Percentiles rank a stretch among this genome's conserved stretches.
Conservation (phyloP, 345 rosid genomes). For the Sisymbrium altissimum region DNA sequence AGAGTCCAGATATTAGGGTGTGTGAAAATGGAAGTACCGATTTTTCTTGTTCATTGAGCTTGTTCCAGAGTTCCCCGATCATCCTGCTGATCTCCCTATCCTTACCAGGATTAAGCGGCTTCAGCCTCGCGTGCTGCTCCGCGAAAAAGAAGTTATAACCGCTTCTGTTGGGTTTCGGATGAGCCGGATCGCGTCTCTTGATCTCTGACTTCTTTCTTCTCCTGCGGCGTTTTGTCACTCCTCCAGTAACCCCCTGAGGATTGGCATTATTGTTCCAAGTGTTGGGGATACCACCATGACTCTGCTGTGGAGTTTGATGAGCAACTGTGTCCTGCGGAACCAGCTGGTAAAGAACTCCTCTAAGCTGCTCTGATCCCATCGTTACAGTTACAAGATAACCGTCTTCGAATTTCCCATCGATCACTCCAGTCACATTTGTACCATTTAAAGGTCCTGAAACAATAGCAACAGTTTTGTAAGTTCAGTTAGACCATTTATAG, state of each 20-base stretch:
- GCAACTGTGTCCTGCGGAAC: constrained; percentile 31
- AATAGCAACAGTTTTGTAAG: constrained; percentile 1
- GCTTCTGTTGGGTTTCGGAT: constrained; percentile 90
- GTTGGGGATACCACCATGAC: constrained; percentile 26
- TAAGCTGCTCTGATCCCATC: constrained; percentile 71
- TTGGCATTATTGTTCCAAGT: constrained; percentile 26
- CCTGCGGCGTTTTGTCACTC: constrained; percentile 57
- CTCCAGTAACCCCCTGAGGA: constrained; percentile 35
- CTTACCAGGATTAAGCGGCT: constrained; percentile 90
- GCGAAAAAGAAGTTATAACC: constrained; percentile 97
- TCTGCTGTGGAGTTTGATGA: constrained; percentile 38
- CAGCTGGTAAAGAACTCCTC: constrained; percentile 73
- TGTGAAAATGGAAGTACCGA: constrained; percentile 36
- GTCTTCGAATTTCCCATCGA: constrained; percentile 87
- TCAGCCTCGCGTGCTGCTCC: constrained; percentile 89
- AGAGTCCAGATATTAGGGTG: not conserved
- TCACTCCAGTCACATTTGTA: constrained; percentile 65
- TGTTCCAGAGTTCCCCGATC: constrained; percentile 96
- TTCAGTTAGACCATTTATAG: not conserved
- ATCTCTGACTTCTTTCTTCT: constrained; percentile 89
- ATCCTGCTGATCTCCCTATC: constrained; percentile 89
- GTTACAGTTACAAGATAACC: constrained; percentile 87
- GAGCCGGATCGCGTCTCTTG: constrained; percentile 88
- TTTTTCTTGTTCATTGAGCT: constrained; percentile 58
- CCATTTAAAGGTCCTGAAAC: constrained; percentile 40